Percentiles rank a stretch among this genome's conserved stretches.
phyloP scores from a whole-genome alignment of 208 protist species.

The Leptomonas seymouri region DNA sequence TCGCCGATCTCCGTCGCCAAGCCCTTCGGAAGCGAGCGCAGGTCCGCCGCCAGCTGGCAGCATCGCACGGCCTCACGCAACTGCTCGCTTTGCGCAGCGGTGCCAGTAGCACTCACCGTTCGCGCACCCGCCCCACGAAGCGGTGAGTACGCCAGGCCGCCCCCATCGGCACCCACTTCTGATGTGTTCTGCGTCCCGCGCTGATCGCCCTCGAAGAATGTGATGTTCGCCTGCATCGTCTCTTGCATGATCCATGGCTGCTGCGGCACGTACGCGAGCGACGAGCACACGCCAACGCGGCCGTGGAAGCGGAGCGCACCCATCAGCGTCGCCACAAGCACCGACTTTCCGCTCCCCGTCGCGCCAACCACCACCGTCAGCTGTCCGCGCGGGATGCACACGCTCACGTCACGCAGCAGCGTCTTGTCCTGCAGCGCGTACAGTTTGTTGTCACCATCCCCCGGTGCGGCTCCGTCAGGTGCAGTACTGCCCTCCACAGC shows the following conservation, averaged over 20 bases:
- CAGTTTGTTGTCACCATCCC: background rate
- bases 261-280: conserved; percentile 91
- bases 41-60: conserved; percentile 76
- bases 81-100: conserved; percentile 82
- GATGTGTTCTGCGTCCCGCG: background rate
- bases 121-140: conserved; percentile 47
- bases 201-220: conserved; percentile 71
- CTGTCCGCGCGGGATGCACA: conserved; percentile 27
- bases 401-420: conserved; percentile 37
- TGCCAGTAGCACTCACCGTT: conserved; percentile 85
- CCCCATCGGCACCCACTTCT: conserved; percentile 39
- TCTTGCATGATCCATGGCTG: conserved; percentile 93
- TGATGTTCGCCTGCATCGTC: conserved; percentile 93
- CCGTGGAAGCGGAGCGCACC: conserved; percentile 31
- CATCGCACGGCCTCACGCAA: conserved; percentile 36
- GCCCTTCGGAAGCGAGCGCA: conserved; percentile 48
- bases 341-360: conserved; percentile 53
- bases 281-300: conserved; percentile 7
- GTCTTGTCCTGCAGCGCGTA: conserved; percentile 26
- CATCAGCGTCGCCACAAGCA: conserved; percentile 40
- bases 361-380: conserved; percentile 48
- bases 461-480: background rate
- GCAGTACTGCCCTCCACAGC: background rate
- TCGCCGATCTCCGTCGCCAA: conserved; percentile 54
- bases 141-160: conserved; percentile 11